phyloP scores from a whole-genome alignment of 495 filamentous ascomycete genomes.

The Penicillium taxi region DNA sequence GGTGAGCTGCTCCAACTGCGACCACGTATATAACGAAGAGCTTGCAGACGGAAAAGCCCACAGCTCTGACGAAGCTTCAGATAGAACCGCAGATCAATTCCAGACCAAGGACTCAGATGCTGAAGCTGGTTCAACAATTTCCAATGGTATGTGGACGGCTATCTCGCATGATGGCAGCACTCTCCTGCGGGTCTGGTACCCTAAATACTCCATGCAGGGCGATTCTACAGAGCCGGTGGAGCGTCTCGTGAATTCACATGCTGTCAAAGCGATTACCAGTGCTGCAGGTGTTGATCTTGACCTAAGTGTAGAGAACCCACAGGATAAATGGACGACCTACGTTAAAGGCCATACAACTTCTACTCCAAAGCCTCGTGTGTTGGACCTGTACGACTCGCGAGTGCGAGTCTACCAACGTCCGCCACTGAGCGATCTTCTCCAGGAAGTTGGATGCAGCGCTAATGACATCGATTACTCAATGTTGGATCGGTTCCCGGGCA shows the following conservation, averaged over 20 bases:
- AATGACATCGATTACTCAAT: constrained; percentile 33
- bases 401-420: constrained; percentile 39
- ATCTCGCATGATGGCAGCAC: constrained; percentile 61
- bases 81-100: constrained; percentile 17
- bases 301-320: constrained; percentile 55
- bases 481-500: constrained; percentile 36
- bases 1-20: constrained; percentile 64
- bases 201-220: constrained; percentile 34
- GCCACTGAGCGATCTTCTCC: constrained; percentile 33
- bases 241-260: constrained; percentile 60
- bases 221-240: constrained; percentile 25
- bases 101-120: constrained; percentile 21
- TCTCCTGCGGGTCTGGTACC: constrained; percentile 61
- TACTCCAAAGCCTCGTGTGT: constrained; percentile 21
- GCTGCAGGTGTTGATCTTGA: constrained; percentile 60
- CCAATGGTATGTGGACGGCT: constrained; percentile 52
- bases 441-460: constrained; percentile 20
- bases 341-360: constrained; percentile 22
- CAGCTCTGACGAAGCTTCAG: constrained; percentile 5
- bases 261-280: constrained; percentile 54
- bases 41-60: constrained; percentile 46
- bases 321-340: constrained; percentile 46
- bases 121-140: constrained; percentile 26
- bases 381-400: constrained; percentile 41
- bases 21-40: constrained; percentile 80